Base-by-base conservation (phyloP, 1,284 basidiomycete species). In the Cryptococcus deneoformans region DNA sequence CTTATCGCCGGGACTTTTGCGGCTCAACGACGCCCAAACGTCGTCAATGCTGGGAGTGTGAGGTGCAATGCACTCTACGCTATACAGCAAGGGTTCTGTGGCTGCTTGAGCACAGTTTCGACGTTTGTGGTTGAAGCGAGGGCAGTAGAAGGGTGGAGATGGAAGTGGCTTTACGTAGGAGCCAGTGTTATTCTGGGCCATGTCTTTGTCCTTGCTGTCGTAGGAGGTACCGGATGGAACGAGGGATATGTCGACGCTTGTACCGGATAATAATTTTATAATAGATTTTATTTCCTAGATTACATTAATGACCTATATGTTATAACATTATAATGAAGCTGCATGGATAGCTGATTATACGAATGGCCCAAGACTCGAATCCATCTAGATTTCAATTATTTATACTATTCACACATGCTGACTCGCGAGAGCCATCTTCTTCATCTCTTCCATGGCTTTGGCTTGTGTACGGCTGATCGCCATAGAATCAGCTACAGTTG, bases 21-120 rank as follows among this genome's bases (percentile, higher is more conserved):
- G 48, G 75, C 90, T 43, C 88, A 92, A 71, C 84, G 84, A 57
- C 75, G 82, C 3, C 67, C 72, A 0, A 34, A 16, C 6, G 16
- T 11, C 7, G 46, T 51, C 11, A 46, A 46, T 1, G 20, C 45
- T 7, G 29, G 38, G 81, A 2, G 70, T 3, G 65, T 57, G 34
- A 80, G 83, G 45, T 96, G 92, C 69, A 82, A 84, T 42, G 80
- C 90, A 16, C 75, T 95, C 48, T 86, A 89, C 70, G 92, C 90
- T 0, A 78, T 99, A 35, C 81, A 83, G 38, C 90, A 97, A 69
- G 96, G 96, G 2, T 97, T 93, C 71, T 98, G 94, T 71, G 96
- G 94, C 7, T 93, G 92, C 77, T 80, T 99, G 63, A 94, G 88
- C 4, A 99, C 96, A 0, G 84, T 99, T 60, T 93, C 90, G 77